Conservation (phyloP, 2,329 filamentous ascomycete genomes). For the Exophiala dermatitidis region DNA sequence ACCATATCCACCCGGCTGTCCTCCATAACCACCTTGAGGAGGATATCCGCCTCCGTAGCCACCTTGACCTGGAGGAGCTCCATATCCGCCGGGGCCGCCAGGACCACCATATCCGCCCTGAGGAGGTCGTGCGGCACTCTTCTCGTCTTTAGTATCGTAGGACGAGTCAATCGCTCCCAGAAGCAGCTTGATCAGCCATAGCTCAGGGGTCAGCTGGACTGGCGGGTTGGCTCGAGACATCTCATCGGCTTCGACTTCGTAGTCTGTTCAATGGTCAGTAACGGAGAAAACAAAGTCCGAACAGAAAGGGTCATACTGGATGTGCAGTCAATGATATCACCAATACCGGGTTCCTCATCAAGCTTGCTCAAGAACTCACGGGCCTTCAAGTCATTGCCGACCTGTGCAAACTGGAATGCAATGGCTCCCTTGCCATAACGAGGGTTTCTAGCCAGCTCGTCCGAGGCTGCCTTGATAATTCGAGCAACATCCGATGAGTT, state of each 20-base stretch:
- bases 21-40: constrained; percentile 24
- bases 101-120: constrained; percentile 23
- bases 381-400: constrained; percentile 59
- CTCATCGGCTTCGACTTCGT: constrained; percentile 60
- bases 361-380: constrained; percentile 57
- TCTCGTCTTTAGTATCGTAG: constrained; percentile 61
- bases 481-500: constrained; percentile 50
- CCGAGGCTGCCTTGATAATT: constrained; percentile 49
- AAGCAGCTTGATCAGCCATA: constrained; percentile 61
- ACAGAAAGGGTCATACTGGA: constrained; percentile 43
- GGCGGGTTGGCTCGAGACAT: constrained; percentile 57
- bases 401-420: constrained; percentile 62
- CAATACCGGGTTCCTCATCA: constrained; percentile 57
- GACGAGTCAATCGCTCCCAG: constrained; percentile 60
- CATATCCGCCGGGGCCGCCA: constrained; percentile 29
- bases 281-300: background rate
- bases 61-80: constrained; percentile 13
- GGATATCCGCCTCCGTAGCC: constrained; percentile 31
- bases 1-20: constrained; percentile 16
- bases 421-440: constrained; percentile 53
- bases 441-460: constrained; percentile 43
- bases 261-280: constrained; percentile 42
- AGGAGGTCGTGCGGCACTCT: constrained; percentile 35
- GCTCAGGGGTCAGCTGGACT: constrained; percentile 56
- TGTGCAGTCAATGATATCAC: constrained; percentile 58